Evolutionary conservation across 495 filamentous ascomycete species (phyloP), one percentile per base, ranked within the genome.

Genomic region (Platismatia glauca): DNA sequence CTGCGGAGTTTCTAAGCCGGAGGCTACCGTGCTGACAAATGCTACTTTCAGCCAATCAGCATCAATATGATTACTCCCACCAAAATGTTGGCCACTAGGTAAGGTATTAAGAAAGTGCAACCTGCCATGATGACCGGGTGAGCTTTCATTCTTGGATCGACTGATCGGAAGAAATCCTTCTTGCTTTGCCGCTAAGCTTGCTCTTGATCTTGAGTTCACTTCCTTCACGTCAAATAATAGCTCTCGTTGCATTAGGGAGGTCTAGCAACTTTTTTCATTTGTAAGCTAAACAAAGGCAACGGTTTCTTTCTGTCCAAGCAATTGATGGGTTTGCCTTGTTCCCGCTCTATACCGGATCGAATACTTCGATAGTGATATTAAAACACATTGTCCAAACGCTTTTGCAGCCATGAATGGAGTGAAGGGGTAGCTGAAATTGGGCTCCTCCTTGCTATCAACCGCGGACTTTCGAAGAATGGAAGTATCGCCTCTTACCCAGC

Each of bases 401-500:
- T 22, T 48, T 29, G 41, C 20, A 24, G 24, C 18, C 18, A 35
- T 61, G 48, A 39, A 15, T 20, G 38, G 15, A 22, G 8, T 34
- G n/a, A 61, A 38, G 12, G 18, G 11, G 11, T 53, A 61, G 22
- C 22, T 31, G 20, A 24, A 6, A 31, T 3, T 3, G 16, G 7
- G n/a, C 1, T 4, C 20, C 5, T 2, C 8, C 20, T 1, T 34
- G 4, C 22, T 31, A 22, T 20, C 55, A 43, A 2, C 34, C 70
- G 71, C 76, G 68, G 71, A 9, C 22, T 34, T 9, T 70, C 70
- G 65, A 67, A 68, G 62, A 63, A 95, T 96, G 91, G 90, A 95
- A 75, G 80, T 85, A 57, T 97, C 92, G 71, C 94, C 94, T 62
- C 83, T 98, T 70, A 96, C 91, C 29, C 91, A 93, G 75, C 92